phyloP scores from a whole-genome alignment of 768 basidiomycete species.

The Psilocybe sp. region DNA sequence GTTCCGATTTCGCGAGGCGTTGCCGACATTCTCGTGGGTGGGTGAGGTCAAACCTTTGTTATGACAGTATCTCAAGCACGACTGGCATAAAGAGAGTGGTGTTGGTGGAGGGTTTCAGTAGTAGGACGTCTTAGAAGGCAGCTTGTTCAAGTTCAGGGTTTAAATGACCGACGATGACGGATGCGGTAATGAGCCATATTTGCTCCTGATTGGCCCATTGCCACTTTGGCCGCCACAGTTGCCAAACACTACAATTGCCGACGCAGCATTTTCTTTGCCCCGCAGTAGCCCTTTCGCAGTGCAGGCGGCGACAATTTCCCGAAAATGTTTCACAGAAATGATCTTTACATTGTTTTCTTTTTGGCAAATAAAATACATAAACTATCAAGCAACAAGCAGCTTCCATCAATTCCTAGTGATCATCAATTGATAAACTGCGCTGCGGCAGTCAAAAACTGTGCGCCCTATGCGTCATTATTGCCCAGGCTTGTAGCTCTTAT shows the following conservation, averaged over 20 bases:
- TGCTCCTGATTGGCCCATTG: slow-evolving; percentile 10
- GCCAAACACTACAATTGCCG: no score
- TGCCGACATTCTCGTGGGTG: slow-evolving; percentile 45
- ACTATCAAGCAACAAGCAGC: no score
- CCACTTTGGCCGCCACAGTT: no score
- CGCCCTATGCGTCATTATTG: slow-evolving; percentile 20
- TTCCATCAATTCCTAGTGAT: no score
- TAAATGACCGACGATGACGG: slow-evolving; percentile 15
- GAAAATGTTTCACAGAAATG: no score
- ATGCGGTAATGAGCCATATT: slow-evolving; percentile 17
- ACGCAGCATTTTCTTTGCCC: no score
- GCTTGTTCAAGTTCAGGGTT: slow-evolving; percentile 12
- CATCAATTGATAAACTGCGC: no score
- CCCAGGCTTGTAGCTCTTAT: slow-evolving; percentile 56
- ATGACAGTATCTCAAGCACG: slow-evolving; percentile 8
- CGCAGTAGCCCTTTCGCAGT: no score
- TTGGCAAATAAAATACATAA: no score
- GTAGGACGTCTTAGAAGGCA: slow-evolving; percentile 18
- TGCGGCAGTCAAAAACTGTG: no score
- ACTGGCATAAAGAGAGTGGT: slow-evolving; percentile 16
- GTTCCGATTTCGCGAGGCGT: slow-evolving; percentile 83
- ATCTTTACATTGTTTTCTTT: no score
- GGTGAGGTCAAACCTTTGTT: slow-evolving; percentile 4
- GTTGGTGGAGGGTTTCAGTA: slow-evolving; percentile 16
- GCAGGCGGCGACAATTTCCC: no score